These are phyloP conservation scores for Psidium guajava DNA, from an alignment of 345 rosid genomes.

Conservation along the genomic window DNA sequence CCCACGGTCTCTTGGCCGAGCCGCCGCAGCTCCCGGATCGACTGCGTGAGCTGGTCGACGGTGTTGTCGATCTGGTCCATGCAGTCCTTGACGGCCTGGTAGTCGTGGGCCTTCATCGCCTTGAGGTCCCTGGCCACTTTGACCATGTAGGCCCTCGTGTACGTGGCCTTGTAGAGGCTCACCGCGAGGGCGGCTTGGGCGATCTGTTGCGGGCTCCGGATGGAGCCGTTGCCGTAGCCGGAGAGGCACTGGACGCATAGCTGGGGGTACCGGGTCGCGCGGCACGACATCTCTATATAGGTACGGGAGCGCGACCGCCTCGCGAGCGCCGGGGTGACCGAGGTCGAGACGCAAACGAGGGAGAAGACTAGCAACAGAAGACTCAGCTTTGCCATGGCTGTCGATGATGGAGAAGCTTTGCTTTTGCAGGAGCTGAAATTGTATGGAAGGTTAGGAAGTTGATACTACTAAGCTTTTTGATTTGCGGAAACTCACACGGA, in stretches of 20 bases:
- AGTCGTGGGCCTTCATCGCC: constrained; percentile 24
- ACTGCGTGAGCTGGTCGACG: constrained; percentile 42
- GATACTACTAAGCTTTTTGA: background rate
- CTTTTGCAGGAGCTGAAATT: background rate
- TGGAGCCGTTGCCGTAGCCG: constrained; percentile 15
- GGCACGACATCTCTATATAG: constrained; percentile 43
- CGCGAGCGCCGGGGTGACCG: background rate
- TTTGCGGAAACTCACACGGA: background rate
- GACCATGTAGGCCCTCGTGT: constrained; percentile 39
- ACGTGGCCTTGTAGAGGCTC: constrained; percentile 44
- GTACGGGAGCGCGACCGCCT: constrained; percentile 2
- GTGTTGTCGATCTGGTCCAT: constrained; percentile 40
- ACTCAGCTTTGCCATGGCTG: background rate
- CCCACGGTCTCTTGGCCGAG: constrained; percentile 8
- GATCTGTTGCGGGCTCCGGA: constrained; percentile 40
- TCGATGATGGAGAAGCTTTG: background rate
- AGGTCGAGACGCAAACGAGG: background rate
- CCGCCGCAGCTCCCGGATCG: constrained; percentile 48
- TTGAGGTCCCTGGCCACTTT: constrained; percentile 29
- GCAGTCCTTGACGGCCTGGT: constrained; percentile 49
- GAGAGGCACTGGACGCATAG: constrained; percentile 49
- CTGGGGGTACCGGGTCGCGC: constrained; percentile 36
- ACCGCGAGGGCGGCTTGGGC: constrained; percentile 51
- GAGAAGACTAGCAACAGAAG: background rate
- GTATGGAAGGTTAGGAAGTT: background rate